Evolutionary conservation across 305 asterid genomes (phyloP).

Genomic region (Fraxinus greggii): DNA sequence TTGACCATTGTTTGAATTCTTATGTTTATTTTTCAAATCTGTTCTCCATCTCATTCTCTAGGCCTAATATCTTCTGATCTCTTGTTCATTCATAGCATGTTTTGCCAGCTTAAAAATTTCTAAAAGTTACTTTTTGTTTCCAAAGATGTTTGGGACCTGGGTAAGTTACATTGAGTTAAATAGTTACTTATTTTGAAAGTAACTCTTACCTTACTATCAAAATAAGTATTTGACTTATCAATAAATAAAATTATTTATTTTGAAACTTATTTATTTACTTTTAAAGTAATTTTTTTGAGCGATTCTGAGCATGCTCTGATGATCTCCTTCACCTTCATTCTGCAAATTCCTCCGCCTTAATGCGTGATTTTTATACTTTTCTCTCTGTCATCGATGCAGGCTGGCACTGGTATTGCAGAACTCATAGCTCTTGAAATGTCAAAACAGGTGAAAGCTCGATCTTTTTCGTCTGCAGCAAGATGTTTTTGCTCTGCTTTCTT

Average conservation of each 20-base stretch:
- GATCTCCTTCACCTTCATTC: neutral
- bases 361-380: conserved; percentile 12
- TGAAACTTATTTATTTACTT: neutral
- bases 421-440: conserved; percentile 96
- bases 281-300: neutral
- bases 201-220: neutral
- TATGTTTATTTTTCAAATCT: conserved; percentile 4
- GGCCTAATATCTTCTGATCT: neutral
- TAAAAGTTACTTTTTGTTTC: neutral
- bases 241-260: neutral
- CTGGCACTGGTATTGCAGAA: conserved; percentile 99
- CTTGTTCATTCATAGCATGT: neutral
- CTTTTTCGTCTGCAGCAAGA: conserved; percentile 15
- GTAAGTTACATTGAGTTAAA: neutral
- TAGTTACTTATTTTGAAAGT: neutral
- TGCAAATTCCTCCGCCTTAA: neutral
- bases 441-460: conserved; percentile 59
- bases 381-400: conserved; percentile 48
- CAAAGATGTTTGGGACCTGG: neutral
- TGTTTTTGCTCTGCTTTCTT: conserved; percentile 7
- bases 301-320: neutral
- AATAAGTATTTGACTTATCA: neutral
- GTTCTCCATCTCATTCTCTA: neutral
- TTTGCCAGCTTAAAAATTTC: neutral
- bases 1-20: neutral